phyloP scores from a whole-genome alignment of 2,329 filamentous ascomycete genomes.

The Lachnellula cervina region DNA sequence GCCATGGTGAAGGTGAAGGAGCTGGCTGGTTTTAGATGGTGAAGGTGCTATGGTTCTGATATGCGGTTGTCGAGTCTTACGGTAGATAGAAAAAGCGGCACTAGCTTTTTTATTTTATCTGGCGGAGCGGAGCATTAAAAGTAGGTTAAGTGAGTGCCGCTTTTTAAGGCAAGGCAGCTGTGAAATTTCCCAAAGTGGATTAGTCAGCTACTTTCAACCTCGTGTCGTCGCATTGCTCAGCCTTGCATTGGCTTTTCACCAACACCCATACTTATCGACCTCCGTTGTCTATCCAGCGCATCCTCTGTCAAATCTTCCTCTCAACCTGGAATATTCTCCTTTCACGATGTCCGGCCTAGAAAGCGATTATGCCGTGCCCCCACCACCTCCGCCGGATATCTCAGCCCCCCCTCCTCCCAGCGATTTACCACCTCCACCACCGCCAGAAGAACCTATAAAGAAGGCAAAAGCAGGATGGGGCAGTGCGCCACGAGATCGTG shows the following conservation, averaged over 20 bases:
- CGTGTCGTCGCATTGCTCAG: constrained; percentile 1
- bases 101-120: not conserved
- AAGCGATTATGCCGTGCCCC: constrained; percentile 16
- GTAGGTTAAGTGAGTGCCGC: not conserved
- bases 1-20: constrained; percentile 15
- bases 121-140: not conserved
- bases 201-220: no score
- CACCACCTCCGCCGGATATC: constrained; percentile 31
- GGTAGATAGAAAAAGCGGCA: not conserved
- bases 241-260: constrained; percentile 3
- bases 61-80: not conserved
- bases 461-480: constrained; percentile 53
- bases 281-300: no score
- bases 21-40: constrained; percentile 3
- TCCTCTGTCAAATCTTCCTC: no score
- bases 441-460: constrained; percentile 37
- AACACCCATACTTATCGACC: not conserved
- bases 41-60: not conserved
- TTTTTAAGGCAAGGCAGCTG: not conserved
- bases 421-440: constrained; percentile 35
- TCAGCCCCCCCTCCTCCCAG: constrained; percentile 26
- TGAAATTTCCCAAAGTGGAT: no score
- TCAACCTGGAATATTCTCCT: not conserved
- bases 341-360: not conserved
- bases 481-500: constrained; percentile 28